phyloP scores from a whole-genome alignment of 1,284 basidiomycete genomes.

The Cerioporus squamosus region DNA sequence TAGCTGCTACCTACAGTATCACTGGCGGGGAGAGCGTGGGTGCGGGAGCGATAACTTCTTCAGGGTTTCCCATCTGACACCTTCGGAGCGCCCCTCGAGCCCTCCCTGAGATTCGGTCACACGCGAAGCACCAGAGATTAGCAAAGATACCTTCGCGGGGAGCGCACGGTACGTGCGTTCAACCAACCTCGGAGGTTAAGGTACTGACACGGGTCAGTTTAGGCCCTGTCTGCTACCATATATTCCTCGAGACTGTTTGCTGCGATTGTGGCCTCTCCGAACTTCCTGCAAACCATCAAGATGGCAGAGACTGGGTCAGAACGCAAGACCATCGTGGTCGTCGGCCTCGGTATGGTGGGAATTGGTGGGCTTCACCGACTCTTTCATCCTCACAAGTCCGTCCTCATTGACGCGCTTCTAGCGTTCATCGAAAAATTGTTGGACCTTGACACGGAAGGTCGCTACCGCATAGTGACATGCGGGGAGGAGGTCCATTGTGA shows the following conservation, averaged over 20 bases:
- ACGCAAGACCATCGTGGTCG: slow-evolving; percentile 48
- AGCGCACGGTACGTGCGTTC: no score
- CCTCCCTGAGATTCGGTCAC: no score
- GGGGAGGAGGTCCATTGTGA: slow-evolving; percentile 54
- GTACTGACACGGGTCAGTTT: not conserved
- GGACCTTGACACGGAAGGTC: slow-evolving; percentile 51
- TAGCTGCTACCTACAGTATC: no score
- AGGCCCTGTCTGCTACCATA: not conserved
- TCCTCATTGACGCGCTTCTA: not conserved
- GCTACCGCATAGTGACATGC: slow-evolving; percentile 63
- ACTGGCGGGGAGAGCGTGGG: no score
- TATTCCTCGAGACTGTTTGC: not conserved
- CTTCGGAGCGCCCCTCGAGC: no score
- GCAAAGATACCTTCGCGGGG: no score
- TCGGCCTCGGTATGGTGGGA: slow-evolving; percentile 74
- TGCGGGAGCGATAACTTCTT: no score
- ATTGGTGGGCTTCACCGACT: slow-evolving; percentile 47
- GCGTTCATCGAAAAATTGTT: slow-evolving; percentile 74
- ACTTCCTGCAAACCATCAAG: not conserved
- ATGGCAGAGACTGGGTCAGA: not conserved
- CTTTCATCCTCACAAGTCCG: not conserved
- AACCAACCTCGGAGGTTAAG: no score
- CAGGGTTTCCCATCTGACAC: no score
- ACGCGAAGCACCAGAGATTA: no score
- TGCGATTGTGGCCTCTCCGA: not conserved